Percentiles rank a stretch among this genome's conserved stretches.
Conservation (phyloP, 805 yeast species). For the Candida rishiriensis region DNA sequence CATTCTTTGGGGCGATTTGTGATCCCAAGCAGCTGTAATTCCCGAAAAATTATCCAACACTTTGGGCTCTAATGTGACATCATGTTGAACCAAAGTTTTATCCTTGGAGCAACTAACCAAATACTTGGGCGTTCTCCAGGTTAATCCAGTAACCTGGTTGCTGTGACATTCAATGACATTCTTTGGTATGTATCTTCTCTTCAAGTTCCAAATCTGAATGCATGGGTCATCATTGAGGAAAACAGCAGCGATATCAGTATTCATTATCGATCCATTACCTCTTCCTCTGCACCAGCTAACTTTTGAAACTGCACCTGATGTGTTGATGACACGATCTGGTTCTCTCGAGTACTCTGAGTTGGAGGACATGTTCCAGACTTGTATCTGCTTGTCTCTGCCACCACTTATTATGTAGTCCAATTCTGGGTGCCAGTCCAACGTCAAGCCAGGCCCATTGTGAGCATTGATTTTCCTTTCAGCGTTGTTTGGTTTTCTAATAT, state of each 20-base stretch:
- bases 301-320: slow-evolving; percentile 76
- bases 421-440: slow-evolving; percentile 85
- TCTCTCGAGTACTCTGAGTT: slow-evolving; percentile 32
- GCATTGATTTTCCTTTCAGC: slow-evolving; percentile 76
- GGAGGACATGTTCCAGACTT: slow-evolving; percentile 63
- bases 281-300: slow-evolving; percentile 62
- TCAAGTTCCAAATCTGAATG: slow-evolving; percentile 64
- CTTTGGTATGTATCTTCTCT: slow-evolving; percentile 68
- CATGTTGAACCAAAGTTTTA: slow-evolving; percentile 42
- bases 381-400: slow-evolving; percentile 83
- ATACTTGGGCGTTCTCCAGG: slow-evolving; percentile 43
- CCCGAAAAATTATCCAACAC: slow-evolving; percentile 48
- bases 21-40: slow-evolving; percentile 56
- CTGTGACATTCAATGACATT: slow-evolving; percentile 46
- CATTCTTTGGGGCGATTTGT: slow-evolving; percentile 40
- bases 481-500: slow-evolving; percentile 60
- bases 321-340: slow-evolving; percentile 69
- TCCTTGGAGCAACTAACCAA: slow-evolving; percentile 52
- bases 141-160: slow-evolving; percentile 51
- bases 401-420: slow-evolving; percentile 81
- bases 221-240: slow-evolving; percentile 69
- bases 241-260: slow-evolving; percentile 69
- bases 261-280: slow-evolving; percentile 37
- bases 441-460: slow-evolving; percentile 86
- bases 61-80: slow-evolving; percentile 38